These are phyloP conservation scores for Kwoniella sp. DNA, from an alignment of 768 basidiomycete genomes.

Conservation along the genomic window DNA sequence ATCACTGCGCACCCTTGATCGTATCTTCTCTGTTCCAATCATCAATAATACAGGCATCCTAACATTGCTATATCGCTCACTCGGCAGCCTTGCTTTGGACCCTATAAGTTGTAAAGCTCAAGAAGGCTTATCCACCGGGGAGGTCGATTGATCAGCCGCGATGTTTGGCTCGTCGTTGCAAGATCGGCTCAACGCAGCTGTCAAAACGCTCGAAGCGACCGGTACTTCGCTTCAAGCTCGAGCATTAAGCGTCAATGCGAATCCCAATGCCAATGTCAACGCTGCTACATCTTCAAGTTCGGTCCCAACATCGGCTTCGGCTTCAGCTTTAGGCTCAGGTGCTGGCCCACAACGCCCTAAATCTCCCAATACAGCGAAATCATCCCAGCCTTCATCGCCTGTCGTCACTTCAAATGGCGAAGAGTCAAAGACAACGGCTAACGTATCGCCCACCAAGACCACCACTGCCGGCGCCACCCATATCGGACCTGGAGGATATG, in stretches of 20 bases:
- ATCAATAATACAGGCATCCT: too few relatives aligned
- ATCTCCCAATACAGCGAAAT: slow-evolving; percentile 11
- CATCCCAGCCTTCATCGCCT: slow-evolving; percentile 20
- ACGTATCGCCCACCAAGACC: slow-evolving; percentile 20
- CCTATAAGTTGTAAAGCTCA: too few relatives aligned
- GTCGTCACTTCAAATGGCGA: background rate
- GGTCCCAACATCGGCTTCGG: too few relatives aligned
- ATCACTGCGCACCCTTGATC: too few relatives aligned
- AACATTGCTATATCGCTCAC: too few relatives aligned
- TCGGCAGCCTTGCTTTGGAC: too few relatives aligned
- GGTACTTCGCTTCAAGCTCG: slow-evolving; percentile 41
- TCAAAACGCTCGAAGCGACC: slow-evolving; percentile 44
- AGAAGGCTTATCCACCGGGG: too few relatives aligned
- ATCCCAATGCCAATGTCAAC: slow-evolving; percentile 14
- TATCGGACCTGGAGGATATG: slow-evolving; percentile 8
- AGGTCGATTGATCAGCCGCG: too few relatives aligned
- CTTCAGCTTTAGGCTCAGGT: slow-evolving; percentile 13
- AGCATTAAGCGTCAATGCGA: slow-evolving; percentile 28
- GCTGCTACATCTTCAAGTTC: too few relatives aligned
- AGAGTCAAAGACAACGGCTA: background rate
- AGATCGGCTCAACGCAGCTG: slow-evolving; percentile 46
- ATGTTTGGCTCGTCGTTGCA: slow-evolving; percentile 26
- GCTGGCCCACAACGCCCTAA: background rate
- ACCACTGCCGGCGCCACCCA: background rate
- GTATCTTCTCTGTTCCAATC: too few relatives aligned